Evolutionary conservation across 2,329 filamentous ascomycete species (phyloP).

Genomic region (Aspergillus unguis): DNA sequence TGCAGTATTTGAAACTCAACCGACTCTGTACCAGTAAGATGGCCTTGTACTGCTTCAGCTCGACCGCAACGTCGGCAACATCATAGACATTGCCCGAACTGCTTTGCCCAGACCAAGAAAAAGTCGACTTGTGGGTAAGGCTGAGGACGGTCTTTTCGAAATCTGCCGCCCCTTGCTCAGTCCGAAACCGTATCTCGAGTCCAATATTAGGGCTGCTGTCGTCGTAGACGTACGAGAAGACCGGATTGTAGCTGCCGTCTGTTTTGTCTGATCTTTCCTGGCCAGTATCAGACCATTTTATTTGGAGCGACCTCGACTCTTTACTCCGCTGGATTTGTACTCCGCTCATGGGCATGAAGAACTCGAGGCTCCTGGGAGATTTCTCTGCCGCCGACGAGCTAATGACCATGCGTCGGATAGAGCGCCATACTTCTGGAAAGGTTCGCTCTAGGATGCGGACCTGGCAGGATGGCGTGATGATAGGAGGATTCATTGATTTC

Average conservation of each 20-base stretch:
- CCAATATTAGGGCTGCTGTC: conserved; percentile 29
- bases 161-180: conserved; percentile 20
- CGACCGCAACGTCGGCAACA: conserved; percentile 23
- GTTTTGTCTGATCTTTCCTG: conserved; percentile 27
- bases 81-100: conserved; percentile 28
- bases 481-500: conserved; percentile 27
- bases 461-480: conserved; percentile 27
- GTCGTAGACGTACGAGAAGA: conserved; percentile 32
- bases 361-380: conserved; percentile 24
- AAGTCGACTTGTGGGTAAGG: conserved; percentile 21
- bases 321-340: conserved; percentile 27
- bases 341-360: conserved; percentile 29
- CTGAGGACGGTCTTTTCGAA: conserved; percentile 28
- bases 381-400: conserved; percentile 28
- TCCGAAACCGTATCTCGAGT: conserved; percentile 24
- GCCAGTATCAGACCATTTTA: conserved; percentile 33
- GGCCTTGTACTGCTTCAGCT: conserved; percentile 32
- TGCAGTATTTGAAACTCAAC: conserved; percentile 24
- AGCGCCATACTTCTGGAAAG: conserved; percentile 28
- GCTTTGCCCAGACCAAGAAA: conserved; percentile 23
- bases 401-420: conserved; percentile 30
- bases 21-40: conserved; percentile 21
- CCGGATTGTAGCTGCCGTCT: conserved; percentile 29
- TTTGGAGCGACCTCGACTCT: conserved; percentile 21
- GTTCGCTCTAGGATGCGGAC: conserved; percentile 31